Base-by-base conservation (phyloP, 106 monocot genomes). In the Dactylorhiza incarnata region DNA sequence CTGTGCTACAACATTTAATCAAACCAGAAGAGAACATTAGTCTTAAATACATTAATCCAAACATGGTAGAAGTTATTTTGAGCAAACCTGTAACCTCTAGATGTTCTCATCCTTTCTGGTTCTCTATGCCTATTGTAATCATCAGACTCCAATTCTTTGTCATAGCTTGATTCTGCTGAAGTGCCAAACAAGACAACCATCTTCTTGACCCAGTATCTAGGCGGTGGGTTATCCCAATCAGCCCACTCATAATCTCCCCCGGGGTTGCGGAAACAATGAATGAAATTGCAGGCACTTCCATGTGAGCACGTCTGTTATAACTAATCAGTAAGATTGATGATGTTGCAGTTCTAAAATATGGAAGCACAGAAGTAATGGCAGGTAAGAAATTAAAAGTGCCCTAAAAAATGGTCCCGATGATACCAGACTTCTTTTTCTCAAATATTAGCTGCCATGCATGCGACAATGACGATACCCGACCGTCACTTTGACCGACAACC, bases 231-330 rank as follows among this genome's bases (percentile, higher is more conserved):
- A 78, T 99, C 99, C 91, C 91, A 99, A 77, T 99, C 91, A 74
- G 99, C 94, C 99, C 99, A 99, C 68, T 99, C 99, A 83, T 99
- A 99, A 65, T 94, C 99, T 23, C 99, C 99, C 73, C 99, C 94
- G 81, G 99, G 99, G 48, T 99, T 99, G 59, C 88, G 87, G 75
- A 99, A 99, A 75, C 99, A 99, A 51, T 99, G 99, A 67, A 99
- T 86, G 75, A 99, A 99, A 84, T 99, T 99, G 78, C 99, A 99
- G 47, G 94, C 81, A 83, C 77, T 88, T 85, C 99, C 99, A 76
- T 77, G 91, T 25, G 94, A 94, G 72, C 99, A 99, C 26, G 85
- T 92, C 99, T 99, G 82, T 37, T 26, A 65, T 5, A 24, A 65
- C 26, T 26, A 65, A 26, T 26, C 65, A 65, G 65, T 65, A 65